Conservation (phyloP, 495 filamentous ascomycete species). For the Hypoxylon trugodes region DNA sequence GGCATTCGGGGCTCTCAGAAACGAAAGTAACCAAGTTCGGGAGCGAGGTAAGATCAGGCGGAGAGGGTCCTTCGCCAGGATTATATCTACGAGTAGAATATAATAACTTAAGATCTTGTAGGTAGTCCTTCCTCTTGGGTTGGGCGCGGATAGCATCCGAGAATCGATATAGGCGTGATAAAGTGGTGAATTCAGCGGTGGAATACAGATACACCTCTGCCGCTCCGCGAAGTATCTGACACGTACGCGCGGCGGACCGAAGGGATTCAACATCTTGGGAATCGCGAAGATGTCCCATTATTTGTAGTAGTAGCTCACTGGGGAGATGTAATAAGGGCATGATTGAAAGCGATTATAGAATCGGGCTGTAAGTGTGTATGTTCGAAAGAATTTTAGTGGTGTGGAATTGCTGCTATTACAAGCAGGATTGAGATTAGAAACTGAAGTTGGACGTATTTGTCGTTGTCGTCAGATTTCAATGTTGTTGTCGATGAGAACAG, state of each 20-base stretch:
- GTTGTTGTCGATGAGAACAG: too few relatives aligned
- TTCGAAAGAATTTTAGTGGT: too few relatives aligned
- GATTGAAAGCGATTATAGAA: not conserved
- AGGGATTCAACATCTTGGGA: slow-evolving; percentile 4
- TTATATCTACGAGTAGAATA: slow-evolving; percentile 8
- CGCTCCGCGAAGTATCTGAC: slow-evolving; percentile 10
- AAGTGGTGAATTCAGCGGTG: slow-evolving; percentile 2
- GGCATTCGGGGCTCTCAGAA: slow-evolving; percentile 24
- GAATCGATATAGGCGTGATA: slow-evolving; percentile 10
- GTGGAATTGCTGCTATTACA: too few relatives aligned
- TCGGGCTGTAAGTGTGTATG: not conserved
- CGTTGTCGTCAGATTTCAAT: too few relatives aligned
- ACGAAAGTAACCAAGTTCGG: slow-evolving; percentile 15
- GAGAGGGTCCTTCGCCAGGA: not conserved
- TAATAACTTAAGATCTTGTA: slow-evolving; percentile 15
- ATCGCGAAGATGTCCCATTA: slow-evolving; percentile 20
- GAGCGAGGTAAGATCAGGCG: slow-evolving; percentile 11
- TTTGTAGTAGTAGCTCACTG: slow-evolving; percentile 15
- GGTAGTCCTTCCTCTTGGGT: slow-evolving; percentile 5
- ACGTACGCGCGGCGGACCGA: slow-evolving; percentile 4
- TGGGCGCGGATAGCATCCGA: slow-evolving; percentile 2
- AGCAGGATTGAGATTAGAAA: too few relatives aligned
- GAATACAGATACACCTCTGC: slow-evolving; percentile 25
- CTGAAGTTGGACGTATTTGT: too few relatives aligned
- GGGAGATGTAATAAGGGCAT: slow-evolving; percentile 17